Conservation (phyloP, 2,329 filamentous ascomycete genomes). For the Epichloe brachyelytri region DNA sequence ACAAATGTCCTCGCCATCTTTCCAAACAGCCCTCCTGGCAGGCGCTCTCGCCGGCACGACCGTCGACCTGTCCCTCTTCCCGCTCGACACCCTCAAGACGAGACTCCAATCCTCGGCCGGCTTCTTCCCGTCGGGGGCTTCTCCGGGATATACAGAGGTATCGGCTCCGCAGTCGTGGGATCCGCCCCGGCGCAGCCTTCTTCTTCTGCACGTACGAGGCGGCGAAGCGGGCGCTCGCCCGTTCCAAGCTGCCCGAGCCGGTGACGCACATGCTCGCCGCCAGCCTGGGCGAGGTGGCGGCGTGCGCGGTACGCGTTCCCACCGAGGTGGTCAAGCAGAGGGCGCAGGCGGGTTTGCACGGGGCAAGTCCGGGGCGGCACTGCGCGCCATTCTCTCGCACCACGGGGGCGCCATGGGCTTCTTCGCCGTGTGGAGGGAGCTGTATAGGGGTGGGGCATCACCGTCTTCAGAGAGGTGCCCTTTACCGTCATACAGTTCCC, state of each 20-base stretch:
- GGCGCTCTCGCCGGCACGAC: slow-evolving; percentile 89
- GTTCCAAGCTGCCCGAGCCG: slow-evolving; percentile 24
- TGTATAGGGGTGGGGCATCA: slow-evolving; percentile 93
- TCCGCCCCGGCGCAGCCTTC: slow-evolving; percentile 83
- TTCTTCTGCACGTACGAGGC: slow-evolving; percentile 95
- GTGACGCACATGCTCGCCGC: slow-evolving; percentile 73
- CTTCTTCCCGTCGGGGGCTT: slow-evolving; percentile 81
- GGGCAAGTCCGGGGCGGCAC: slow-evolving; percentile 54
- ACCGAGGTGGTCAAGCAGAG: slow-evolving; percentile 97
- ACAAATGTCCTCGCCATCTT: slow-evolving; percentile 23
- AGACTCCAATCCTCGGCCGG: slow-evolving; percentile 73
- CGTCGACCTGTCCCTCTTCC: slow-evolving; percentile 92
- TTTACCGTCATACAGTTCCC: slow-evolving; percentile 98
- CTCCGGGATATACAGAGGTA: slow-evolving; percentile 81
- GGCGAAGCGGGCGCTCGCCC: slow-evolving; percentile 37
- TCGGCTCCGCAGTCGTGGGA: slow-evolving; percentile 79
- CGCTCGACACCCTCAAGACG: slow-evolving; percentile 97
- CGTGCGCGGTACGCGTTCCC: slow-evolving; percentile 82
- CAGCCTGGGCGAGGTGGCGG: slow-evolving; percentile 76
- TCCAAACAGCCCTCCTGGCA: slow-evolving; percentile 55
- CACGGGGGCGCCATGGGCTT: slow-evolving; percentile 28
- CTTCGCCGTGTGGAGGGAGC: slow-evolving; percentile 57
- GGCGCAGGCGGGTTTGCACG: slow-evolving; percentile 76
- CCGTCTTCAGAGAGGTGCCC: slow-evolving; percentile 87
- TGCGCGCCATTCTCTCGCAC: slow-evolving; percentile 54